phyloP scores from a whole-genome alignment of 805 yeast genomes.

The Vanderwaltozyma verrucispora region DNA sequence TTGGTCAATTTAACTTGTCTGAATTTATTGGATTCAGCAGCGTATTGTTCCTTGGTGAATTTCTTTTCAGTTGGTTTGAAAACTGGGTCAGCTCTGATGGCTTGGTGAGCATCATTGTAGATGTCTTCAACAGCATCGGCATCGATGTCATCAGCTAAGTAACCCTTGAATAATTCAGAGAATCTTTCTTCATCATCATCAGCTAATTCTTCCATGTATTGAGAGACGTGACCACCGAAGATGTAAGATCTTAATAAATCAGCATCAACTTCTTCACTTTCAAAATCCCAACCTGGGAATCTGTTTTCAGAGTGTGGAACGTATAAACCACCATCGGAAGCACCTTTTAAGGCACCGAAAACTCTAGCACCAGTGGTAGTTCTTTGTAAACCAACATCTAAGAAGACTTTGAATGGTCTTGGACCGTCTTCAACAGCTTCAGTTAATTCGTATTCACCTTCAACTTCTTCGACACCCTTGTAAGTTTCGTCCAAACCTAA shows the following conservation, averaged over 20 bases:
- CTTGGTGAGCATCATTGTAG: constrained; percentile 88
- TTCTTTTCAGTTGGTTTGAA: constrained; percentile 84
- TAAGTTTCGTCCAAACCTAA: constrained; percentile 97
- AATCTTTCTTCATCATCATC: constrained; percentile 99
- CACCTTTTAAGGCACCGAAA: constrained; percentile 99
- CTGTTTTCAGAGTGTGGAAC: constrained; percentile 99
- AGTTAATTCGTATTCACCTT: constrained; percentile 97
- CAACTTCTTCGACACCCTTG: constrained; percentile 97
- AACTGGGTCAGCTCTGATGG: constrained; percentile 92
- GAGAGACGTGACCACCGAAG: constrained; percentile 99
- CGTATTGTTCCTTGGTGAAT: constrained; percentile 96
- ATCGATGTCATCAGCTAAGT: constrained; percentile 94
- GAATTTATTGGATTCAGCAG: constrained; percentile 93
- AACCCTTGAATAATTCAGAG: constrained; percentile 91
- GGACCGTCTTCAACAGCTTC: constrained; percentile 99
- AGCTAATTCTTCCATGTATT: constrained; percentile 99
- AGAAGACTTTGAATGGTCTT: constrained; percentile 99
- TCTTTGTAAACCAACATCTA: constrained; percentile 99
- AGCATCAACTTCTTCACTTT: constrained; percentile 95
- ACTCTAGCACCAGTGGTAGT: constrained; percentile 99
- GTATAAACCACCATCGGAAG: constrained; percentile 99
- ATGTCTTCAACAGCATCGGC: constrained; percentile 95
- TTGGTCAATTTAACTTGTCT: constrained; percentile 77
- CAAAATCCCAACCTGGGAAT: constrained; percentile 99
- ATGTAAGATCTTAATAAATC: constrained; percentile 97